Evolutionary conservation across 495 filamentous ascomycete species (phyloP), one percentile per base, ranked within the genome.

Genomic region (Neurospora discreta): DNA sequence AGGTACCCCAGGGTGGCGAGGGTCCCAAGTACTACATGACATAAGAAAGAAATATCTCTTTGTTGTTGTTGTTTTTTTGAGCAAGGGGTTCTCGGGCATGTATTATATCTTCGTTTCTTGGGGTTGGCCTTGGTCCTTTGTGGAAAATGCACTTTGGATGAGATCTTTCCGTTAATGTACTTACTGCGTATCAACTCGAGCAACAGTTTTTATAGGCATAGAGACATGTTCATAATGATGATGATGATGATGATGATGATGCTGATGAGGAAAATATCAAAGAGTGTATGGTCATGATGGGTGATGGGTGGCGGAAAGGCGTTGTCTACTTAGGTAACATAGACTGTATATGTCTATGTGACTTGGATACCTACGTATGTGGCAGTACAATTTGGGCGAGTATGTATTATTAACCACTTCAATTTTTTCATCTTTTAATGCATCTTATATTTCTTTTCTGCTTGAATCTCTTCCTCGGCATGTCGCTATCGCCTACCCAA

Each of bases 21-120:
- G 95, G 95, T 2, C 95, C 95, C 5, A 98, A 98, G 80, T 99
- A 99, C 80, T 91, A 91, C 77, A 91, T 96, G 91, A 98, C 95
- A 36, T 97, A 78, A 73, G 46, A 60, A 42, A 39, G 39, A 11
- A 36, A 36, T 36, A 36, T 36, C 1, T 38, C 1, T 39, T 3
- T 39, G 9, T 11, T 39, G 3, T 3, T 10, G 0, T 2, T 10
- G 38, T 39, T 11, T 3, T 10, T 2, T 2, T 10, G 38, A 70
- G 41, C 5, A 46, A 18, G 18, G 33, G 23, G 13, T 52, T 39
- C 9, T 40, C 2, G 7, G 26, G 65, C 16, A 71, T 39, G 39
- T 26, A 69, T 36, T 3, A 36, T 36, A 36, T 36, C 2, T 69
- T 40, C n/a, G 9, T 7, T 40, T 39, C 68, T 69, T 38, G 9